Conservation (phyloP, 2,329 filamentous ascomycete genomes). For the Penicillium sp. region DNA sequence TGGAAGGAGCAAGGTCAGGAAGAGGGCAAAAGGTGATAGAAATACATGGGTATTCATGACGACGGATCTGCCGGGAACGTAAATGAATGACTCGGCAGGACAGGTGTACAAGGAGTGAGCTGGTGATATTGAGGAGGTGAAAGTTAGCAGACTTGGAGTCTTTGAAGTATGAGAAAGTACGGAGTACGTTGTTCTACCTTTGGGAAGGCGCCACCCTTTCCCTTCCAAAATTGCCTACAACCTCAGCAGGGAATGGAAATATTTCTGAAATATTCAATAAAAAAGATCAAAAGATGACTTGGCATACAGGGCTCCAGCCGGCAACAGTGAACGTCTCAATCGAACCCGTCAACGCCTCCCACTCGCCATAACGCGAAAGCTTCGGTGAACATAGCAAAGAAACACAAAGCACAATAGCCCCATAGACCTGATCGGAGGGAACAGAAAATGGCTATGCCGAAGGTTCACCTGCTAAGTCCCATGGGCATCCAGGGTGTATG, state of each 20-base stretch:
- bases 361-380: not conserved
- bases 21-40: not conserved
- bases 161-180: not conserved
- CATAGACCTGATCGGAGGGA: not conserved
- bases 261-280: not conserved
- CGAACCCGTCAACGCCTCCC: not conserved
- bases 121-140: not conserved
- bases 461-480: not conserved
- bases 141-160: no score
- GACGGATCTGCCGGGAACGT: not conserved
- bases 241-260: not conserved
- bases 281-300: no score
- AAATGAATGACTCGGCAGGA: slow-evolving; percentile 3
- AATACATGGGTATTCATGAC: not conserved
- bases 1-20: slow-evolving; percentile 3
- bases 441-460: not conserved
- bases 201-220: not conserved
- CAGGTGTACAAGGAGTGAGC: not conserved
- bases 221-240: not conserved
- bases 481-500: not conserved
- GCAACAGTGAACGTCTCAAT: not conserved
- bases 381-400: not conserved
- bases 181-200: not conserved
- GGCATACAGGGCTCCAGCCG: not conserved
- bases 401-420: no score